phyloP scores from a whole-genome alignment of 2,329 filamentous ascomycete genomes.

The Penicillium sp. region DNA sequence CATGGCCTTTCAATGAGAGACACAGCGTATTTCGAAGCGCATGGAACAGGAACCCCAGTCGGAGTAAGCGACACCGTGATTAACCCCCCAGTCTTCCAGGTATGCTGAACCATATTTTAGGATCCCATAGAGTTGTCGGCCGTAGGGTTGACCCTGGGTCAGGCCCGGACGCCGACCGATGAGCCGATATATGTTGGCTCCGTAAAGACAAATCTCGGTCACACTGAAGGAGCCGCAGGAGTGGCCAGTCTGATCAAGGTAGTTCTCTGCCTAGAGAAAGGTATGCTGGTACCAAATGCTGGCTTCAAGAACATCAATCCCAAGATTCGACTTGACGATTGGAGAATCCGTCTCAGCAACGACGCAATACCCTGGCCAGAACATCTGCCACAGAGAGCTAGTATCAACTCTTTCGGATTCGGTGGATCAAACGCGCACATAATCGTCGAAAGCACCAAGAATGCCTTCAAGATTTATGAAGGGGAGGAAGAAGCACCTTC shows the following conservation, averaged over 20 bases:
- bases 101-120: neutral
- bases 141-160: constrained; percentile 20
- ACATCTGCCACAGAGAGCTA: constrained; percentile 20
- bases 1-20: constrained; percentile 21
- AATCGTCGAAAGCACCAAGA: constrained; percentile 24
- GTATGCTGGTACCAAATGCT: constrained; percentile 47
- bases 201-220: constrained; percentile 44
- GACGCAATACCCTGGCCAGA: constrained; percentile 25
- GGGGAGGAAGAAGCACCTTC: constrained; percentile 14
- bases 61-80: constrained; percentile 22
- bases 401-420: constrained; percentile 34
- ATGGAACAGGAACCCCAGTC: constrained; percentile 44
- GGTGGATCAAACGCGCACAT: constrained; percentile 32
- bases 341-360: constrained; percentile 19
- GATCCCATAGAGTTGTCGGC: constrained; percentile 23
- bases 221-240: constrained; percentile 55
- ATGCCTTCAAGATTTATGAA: constrained; percentile 11
- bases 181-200: constrained; percentile 31
- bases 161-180: constrained; percentile 12
- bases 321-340: constrained; percentile 36
- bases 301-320: constrained; percentile 48
- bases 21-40: constrained; percentile 41
- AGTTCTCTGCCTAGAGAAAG: constrained; percentile 45
- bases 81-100: neutral
- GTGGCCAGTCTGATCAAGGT: constrained; percentile 54